Evolutionary conservation across 441 rosid species (phyloP).

Genomic region (Melianthus villosus): DNA sequence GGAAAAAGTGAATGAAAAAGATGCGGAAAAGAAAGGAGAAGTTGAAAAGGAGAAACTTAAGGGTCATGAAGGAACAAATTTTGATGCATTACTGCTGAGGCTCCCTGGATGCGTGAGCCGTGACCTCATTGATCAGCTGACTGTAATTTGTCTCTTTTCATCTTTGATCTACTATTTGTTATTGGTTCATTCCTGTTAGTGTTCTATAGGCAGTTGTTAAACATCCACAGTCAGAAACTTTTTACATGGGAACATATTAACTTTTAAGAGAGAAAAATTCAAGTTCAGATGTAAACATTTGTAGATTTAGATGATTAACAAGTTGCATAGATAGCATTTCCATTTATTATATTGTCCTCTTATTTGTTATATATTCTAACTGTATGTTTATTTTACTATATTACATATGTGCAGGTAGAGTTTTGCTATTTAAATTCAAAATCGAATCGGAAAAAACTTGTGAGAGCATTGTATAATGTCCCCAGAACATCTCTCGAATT

Average conservation of each 20-base stretch:
- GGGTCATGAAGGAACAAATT: conserved; percentile 75
- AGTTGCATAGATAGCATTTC: too few relatives aligned
- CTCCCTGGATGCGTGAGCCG: conserved; percentile 94
- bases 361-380: too few relatives aligned
- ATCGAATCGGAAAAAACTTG: conserved; percentile 88
- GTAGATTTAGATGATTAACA: too few relatives aligned
- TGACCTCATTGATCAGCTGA: conserved; percentile 90
- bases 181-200: neutral
- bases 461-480: conserved; percentile 82
- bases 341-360: too few relatives aligned
- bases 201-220: too few relatives aligned
- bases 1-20: conserved; percentile 75
- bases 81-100: conserved; percentile 88
- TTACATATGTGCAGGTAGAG: conserved; percentile 51
- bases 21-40: conserved; percentile 60
- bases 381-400: too few relatives aligned
- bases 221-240: too few relatives aligned
- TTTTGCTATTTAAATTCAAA: conserved; percentile 91
- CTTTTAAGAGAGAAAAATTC: too few relatives aligned
- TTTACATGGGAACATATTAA: too few relatives aligned
- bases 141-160: conserved; percentile 35
- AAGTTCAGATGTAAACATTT: too few relatives aligned
- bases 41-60: conserved; percentile 75
- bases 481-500: conserved; percentile 94
- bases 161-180: conserved; percentile 7